Conservation (phyloP, 1,139 yeast species). For the Geotrichum restrictum region DNA sequence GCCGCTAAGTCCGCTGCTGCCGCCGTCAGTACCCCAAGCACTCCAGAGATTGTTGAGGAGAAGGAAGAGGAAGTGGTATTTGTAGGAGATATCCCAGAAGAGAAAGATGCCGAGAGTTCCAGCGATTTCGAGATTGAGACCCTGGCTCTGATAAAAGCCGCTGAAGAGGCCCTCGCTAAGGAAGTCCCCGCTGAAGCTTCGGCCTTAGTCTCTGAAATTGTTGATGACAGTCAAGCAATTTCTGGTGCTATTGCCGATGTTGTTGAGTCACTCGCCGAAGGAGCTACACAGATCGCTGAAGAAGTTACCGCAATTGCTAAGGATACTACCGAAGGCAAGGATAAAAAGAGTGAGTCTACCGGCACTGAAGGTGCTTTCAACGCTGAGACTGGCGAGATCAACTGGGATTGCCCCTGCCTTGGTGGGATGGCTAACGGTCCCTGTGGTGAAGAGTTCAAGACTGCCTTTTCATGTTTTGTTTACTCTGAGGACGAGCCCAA, state of each 20-base stretch:
- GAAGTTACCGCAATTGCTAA: constrained; percentile 1
- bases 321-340: neutral
- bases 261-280: constrained; percentile 13
- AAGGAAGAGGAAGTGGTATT: neutral
- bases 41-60: constrained; percentile 6
- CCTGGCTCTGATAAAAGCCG: neutral
- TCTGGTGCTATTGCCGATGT: constrained; percentile 5
- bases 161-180: neutral
- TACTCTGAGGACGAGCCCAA: constrained; percentile 94
- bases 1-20: constrained; percentile 1
- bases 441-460: constrained; percentile 96
- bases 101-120: neutral
- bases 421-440: constrained; percentile 99
- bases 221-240: neutral
- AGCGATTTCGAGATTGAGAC: neutral
- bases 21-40: constrained; percentile 6
- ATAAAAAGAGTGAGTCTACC: constrained; percentile 19
- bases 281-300: constrained; percentile 1
- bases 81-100: neutral
- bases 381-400: constrained; percentile 97
- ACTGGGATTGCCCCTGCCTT: constrained; percentile 99
- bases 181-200: neutral
- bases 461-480: constrained; percentile 92
- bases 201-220: too few relatives aligned
- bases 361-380: constrained; percentile 56